Percentiles rank a stretch among this genome's conserved stretches.
phyloP scores from a whole-genome alignment of 2,329 filamentous ascomycete species.

The Alternaria panax region DNA sequence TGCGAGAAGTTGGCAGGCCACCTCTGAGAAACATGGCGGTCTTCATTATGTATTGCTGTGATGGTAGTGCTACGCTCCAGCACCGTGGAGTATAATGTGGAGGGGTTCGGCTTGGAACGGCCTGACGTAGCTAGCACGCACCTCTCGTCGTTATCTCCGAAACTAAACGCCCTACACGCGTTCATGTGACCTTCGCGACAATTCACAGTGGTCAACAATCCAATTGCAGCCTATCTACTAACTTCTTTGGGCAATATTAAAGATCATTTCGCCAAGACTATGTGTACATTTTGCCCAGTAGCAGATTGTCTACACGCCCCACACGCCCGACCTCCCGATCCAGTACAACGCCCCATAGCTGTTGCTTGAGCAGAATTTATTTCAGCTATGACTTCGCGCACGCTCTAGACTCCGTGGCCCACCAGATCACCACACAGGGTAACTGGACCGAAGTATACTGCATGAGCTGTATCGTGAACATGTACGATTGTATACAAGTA shows the following conservation, averaged over 20 bases:
- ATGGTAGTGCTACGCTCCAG: neutral
- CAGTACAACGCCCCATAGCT: neutral
- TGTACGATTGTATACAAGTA: neutral
- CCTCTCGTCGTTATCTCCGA: constrained; percentile 4
- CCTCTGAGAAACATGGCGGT: constrained; percentile 18
- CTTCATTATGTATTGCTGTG: constrained; percentile 8
- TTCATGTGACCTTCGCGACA: constrained; percentile 13
- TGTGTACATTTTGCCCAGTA: neutral
- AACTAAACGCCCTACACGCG: constrained; percentile 22
- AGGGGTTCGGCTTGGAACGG: constrained; percentile 1
- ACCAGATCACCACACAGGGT: neutral
- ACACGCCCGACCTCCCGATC: neutral
- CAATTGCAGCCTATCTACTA: neutral
- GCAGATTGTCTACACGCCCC: neutral
- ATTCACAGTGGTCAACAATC: constrained; percentile 2
- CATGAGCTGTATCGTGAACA: neutral
- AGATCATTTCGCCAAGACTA: neutral
- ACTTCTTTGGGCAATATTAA: neutral
- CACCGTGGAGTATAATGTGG: neutral
- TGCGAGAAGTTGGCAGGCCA: constrained; percentile 22
- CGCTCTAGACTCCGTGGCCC: neutral
- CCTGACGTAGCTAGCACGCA: constrained; percentile 16
- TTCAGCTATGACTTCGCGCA: neutral
- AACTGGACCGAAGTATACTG: neutral
- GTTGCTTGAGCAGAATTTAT: neutral